A percentile compares a stretch with the other conserved stretches of the same genome.
These are phyloP conservation scores for Xylariales sp. DNA, from an alignment of 2,329 filamentous ascomycete genomes.

Conservation along the genomic window DNA sequence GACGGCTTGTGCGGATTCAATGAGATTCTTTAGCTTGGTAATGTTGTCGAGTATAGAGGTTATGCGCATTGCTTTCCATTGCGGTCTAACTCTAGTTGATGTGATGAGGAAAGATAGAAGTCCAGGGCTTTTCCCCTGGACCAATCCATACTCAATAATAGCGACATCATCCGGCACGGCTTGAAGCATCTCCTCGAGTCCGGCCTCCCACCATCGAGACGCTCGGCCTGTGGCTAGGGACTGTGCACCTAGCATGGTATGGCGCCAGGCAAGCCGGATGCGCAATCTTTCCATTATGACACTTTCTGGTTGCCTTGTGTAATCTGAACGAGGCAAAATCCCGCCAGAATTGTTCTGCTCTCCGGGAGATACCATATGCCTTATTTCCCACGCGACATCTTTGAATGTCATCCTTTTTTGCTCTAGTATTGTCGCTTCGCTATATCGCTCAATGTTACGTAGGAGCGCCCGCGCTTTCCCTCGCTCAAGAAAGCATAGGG, in stretches of 20 bases:
- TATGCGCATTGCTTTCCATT: constrained; percentile 30
- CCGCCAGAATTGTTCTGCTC: constrained; percentile 21
- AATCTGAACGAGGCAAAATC: constrained; percentile 1
- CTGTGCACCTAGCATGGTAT: constrained; percentile 25
- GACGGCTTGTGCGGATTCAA: constrained; percentile 19
- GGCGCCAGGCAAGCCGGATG: constrained; percentile 29
- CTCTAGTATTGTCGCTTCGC: constrained; percentile 17
- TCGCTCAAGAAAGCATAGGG: constrained; percentile 30
- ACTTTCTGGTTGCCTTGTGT: constrained; percentile 11
- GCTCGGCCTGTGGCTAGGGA: constrained; percentile 25
- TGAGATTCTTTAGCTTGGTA: constrained; percentile 22
- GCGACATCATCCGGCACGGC: constrained; percentile 21
- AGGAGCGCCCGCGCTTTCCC: constrained; percentile 32
- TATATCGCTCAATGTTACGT: constrained; percentile 32
- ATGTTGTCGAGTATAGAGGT: constrained; percentile 28
- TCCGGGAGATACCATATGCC: constrained; percentile 25
- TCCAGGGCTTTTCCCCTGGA: constrained; percentile 31
- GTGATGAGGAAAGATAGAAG: constrained; percentile 30
- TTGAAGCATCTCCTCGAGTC: constrained; percentile 26
- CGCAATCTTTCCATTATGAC: constrained; percentile 33
- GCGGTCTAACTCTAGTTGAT: constrained; percentile 15
- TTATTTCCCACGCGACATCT: constrained; percentile 25
- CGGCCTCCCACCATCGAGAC: constrained; percentile 30
- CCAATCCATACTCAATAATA: constrained; percentile 32
- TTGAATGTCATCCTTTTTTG: constrained; percentile 26